These are phyloP conservation scores for Flueggea neowawraea DNA, from an alignment of 441 rosid genomes.

Conservation along the genomic window DNA sequence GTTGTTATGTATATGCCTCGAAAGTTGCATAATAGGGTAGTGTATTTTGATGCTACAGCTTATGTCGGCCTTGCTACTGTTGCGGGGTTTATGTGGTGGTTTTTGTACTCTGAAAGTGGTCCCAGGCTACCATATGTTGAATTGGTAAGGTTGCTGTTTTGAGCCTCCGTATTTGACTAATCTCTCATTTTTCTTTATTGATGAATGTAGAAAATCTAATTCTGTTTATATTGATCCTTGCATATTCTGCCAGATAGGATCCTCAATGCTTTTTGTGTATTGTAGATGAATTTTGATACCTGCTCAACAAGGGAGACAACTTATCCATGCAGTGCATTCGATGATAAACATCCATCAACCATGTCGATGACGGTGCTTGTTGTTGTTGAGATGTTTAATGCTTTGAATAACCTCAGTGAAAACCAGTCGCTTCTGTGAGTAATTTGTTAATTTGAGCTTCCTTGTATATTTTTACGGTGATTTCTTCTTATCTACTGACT, in stretches of 20 bases:
- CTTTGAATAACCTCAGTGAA: conserved; percentile 98
- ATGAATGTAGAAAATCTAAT: neutral
- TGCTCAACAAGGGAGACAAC: conserved; percentile 82
- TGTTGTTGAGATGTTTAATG: conserved; percentile 99
- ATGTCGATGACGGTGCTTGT: conserved; percentile 99
- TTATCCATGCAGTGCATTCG: conserved; percentile 92
- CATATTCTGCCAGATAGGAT: neutral
- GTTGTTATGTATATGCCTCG: too few species aligned
- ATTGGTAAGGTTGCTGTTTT: conserved; percentile 52
- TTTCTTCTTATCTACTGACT: neutral
- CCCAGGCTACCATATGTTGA: conserved; percentile 88
- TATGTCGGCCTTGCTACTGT: conserved; percentile 99
- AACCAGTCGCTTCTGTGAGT: conserved; percentile 97
- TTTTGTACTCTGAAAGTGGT: conserved; percentile 76
- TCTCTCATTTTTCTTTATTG: neutral
- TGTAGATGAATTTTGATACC: conserved; percentile 93
- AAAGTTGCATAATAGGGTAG: neutral
- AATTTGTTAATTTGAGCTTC: conserved; percentile 4
- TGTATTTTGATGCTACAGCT: conserved; percentile 47
- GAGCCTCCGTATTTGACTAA: neutral
- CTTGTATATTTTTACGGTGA: neutral
- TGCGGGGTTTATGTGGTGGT: conserved; percentile 99
- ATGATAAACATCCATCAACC: conserved; percentile 96
- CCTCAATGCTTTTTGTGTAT: conserved; percentile 13
- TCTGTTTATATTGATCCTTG: neutral